These are phyloP conservation scores for Immersiporthe knoxdaviesiana DNA, from an alignment of 2,329 filamentous ascomycete species.

Conservation along the genomic window DNA sequence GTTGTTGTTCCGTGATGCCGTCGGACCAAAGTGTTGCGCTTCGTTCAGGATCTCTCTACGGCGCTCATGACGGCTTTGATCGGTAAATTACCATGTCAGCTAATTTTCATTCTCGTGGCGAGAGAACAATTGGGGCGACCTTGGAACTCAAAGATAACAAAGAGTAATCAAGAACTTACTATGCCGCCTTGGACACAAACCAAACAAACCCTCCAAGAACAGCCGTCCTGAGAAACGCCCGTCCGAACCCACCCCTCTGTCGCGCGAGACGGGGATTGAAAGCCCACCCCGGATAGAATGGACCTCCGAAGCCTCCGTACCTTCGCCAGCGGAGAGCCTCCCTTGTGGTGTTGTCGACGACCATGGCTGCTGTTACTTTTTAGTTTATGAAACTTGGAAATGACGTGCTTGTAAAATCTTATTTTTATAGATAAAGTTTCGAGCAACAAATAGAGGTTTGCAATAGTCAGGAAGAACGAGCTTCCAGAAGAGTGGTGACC, in stretches of 20 bases:
- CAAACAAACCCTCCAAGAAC: background rate
- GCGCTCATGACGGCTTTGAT: constrained; percentile 2
- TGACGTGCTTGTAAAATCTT: no score
- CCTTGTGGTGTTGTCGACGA: background rate
- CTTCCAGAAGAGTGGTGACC: no score
- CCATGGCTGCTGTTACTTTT: background rate
- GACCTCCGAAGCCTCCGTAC: background rate
- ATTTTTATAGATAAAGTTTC: no score
- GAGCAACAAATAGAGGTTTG: no score
- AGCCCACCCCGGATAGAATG: background rate
- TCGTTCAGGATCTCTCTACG: background rate
- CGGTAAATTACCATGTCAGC: no score
- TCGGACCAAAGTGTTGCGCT: background rate
- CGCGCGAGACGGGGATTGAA: background rate
- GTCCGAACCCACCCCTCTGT: background rate
- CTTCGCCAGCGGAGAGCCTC: background rate
- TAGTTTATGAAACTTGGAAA: no score
- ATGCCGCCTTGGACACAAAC: background rate
- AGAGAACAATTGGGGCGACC: no score
- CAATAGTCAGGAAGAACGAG: no score
- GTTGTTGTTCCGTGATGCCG: background rate
- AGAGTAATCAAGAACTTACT: background rate
- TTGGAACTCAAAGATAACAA: no score
- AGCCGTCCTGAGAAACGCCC: background rate
- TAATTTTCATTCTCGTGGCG: no score